These are phyloP conservation scores for Rhododendron ovatum DNA, from an alignment of 148 eudicot genomes.

Conservation along the genomic window DNA sequence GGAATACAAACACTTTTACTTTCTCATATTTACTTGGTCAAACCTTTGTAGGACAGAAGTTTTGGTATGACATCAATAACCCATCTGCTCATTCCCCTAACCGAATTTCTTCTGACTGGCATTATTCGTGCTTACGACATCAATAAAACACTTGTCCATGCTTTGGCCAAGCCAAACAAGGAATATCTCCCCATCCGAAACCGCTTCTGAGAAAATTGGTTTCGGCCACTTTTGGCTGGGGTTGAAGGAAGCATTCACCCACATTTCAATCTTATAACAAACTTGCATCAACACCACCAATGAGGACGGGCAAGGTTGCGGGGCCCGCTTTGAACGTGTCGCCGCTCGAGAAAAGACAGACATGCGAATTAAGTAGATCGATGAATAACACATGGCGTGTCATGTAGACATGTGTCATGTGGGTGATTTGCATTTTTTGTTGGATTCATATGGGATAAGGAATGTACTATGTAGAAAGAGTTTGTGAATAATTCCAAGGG, in stretches of 20 bases:
- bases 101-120: not conserved
- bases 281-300: not conserved
- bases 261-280: not conserved
- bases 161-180: not conserved
- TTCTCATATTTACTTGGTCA: no score
- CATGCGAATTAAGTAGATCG: not conserved
- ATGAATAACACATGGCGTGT: not conserved
- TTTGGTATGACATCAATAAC: not conserved
- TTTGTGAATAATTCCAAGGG: no score
- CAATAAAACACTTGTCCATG: not conserved
- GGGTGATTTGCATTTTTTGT: not conserved
- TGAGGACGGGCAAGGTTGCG: not conserved
- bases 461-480: not conserved
- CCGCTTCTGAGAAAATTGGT: not conserved
- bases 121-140: not conserved
- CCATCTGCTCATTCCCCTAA: not conserved
- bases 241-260: not conserved
- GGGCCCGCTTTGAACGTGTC: not conserved
- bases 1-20: no score
- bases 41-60: not conserved
- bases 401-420: not conserved
- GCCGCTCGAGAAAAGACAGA: not conserved
- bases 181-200: not conserved
- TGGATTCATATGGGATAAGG: not conserved
- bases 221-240: slow-evolving; percentile 5